A percentile compares a stretch with the other conserved stretches of the same genome.
Conservation (phyloP, 345 rosid species). For the Orychophragmus violaceus region DNA sequence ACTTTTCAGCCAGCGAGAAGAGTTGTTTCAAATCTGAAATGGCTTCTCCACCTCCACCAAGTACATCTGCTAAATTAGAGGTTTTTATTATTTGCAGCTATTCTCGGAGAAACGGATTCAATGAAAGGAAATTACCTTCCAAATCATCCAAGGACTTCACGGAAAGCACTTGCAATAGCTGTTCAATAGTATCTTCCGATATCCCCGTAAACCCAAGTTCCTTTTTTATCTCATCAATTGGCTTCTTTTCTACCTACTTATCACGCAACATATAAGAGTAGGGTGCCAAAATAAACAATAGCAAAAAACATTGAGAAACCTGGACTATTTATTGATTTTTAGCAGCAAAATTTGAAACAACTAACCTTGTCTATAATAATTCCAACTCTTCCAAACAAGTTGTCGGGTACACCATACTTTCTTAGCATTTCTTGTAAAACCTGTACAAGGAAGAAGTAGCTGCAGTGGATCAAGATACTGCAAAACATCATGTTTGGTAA, state of each 20-base stretch:
- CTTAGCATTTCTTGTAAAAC: slow-evolving; percentile 80
- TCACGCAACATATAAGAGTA: background rate
- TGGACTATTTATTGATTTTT: background rate
- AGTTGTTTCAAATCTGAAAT: slow-evolving; percentile 68
- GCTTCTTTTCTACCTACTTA: slow-evolving; percentile 71
- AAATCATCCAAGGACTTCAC: slow-evolving; percentile 65
- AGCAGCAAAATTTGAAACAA: slow-evolving; percentile 8
- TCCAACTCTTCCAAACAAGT: slow-evolving; percentile 73
- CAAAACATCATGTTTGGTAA: background rate
- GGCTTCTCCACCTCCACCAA: slow-evolving; percentile 86
- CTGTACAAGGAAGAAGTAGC: slow-evolving; percentile 33
- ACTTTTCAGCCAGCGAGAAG: slow-evolving; percentile 81
- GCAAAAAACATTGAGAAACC: background rate
- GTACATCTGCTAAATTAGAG: slow-evolving; percentile 42
- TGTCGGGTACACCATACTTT: slow-evolving; percentile 62
- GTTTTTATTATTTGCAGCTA: background rate
- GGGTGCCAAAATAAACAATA: background rate
- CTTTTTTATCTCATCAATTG: slow-evolving; percentile 62
- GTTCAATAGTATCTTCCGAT: slow-evolving; percentile 57
- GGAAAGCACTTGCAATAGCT: slow-evolving; percentile 70
- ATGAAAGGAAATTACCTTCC: slow-evolving; percentile 47
- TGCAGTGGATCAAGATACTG: background rate
- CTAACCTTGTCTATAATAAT: slow-evolving; percentile 89
- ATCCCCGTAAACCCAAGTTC: slow-evolving; percentile 63
- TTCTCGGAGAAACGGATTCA: background rate